Evolutionary conservation across 305 asterid species (phyloP), one percentile per base, ranked within the genome.

Genomic region (Withania somnifera): DNA sequence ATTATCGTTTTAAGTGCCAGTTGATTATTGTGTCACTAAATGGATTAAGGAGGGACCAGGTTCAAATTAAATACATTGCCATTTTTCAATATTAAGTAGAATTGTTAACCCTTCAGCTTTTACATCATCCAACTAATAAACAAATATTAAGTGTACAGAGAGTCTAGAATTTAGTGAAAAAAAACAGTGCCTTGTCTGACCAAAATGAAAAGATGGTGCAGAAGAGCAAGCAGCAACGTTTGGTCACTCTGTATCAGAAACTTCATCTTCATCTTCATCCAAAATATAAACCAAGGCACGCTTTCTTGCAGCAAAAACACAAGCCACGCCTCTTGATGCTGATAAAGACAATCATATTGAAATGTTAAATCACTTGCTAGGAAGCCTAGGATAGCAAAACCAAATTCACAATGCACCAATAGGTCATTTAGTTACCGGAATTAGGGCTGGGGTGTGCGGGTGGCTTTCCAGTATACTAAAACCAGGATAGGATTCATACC

Each of bases 201-300:
- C 40, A 73, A 73, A 14, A 24, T 26, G 20, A 28, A 26, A 24
- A 26, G 42, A 73, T 45, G 60, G 26, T 2, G 9, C 26, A 47
- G 17, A 47, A 47, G 40, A 73, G n/a, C 17, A 28, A 73, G 57
- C 79, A 73, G 79, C 77, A 73, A 73, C 42, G 40, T 13, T 22
- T 57, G 22, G 78, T 89, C 89, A 94, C 20, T 93, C 97, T 54
- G 92, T 84, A 83, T 93, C 96, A 32, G 90, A 77, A 77, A 82
- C 81, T 85, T 95, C 97, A 26, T 92, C 98, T 87, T 96, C 98
- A 79, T 95, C 98, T 90, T 95, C 99, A 81, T 96, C 99, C 34
- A 94, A 90, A 53, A 94, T 96, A 86, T 93, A 94, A 83, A 94
- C 97, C 91, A 94, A 80, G 1, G 97, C 97, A 28, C 97, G 98